Percentiles rank a stretch among this genome's conserved stretches.
phyloP scores from a whole-genome alignment of 2,329 filamentous ascomycete genomes.

The Pleomassaria siparia region DNA sequence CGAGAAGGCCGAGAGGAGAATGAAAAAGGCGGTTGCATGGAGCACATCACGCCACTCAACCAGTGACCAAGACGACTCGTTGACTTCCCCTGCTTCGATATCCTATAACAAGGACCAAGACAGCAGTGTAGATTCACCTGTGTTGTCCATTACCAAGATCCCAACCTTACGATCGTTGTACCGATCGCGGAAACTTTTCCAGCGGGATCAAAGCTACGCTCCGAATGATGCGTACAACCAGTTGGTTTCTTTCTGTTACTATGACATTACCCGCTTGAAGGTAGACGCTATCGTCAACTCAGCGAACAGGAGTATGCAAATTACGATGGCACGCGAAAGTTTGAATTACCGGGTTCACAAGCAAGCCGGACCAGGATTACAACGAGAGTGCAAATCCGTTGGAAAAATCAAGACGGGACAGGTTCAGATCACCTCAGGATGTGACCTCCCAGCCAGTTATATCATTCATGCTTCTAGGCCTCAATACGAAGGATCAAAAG shows the following conservation, averaged over 20 bases:
- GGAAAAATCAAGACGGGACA: constrained; percentile 18
- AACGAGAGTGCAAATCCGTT: constrained; percentile 20
- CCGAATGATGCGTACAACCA: constrained; percentile 34
- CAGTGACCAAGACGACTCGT: constrained; percentile 4
- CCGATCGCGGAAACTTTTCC: constrained; percentile 22
- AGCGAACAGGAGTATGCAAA: constrained; percentile 19
- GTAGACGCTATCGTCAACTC: constrained; percentile 41
- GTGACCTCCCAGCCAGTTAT: constrained; percentile 29
- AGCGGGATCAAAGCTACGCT: constrained; percentile 29
- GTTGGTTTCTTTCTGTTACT: constrained; percentile 30
- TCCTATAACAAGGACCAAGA: constrained; percentile 10
- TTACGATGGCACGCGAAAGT: constrained; percentile 12
- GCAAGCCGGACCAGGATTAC: constrained; percentile 30
- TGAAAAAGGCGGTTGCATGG: no score
- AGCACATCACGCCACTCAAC: background rate
- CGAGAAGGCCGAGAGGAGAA: constrained; percentile 1
- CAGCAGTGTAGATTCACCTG: constrained; percentile 3
- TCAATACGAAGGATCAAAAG: constrained; percentile 20
- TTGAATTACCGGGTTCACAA: constrained; percentile 30
- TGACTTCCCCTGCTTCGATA: constrained; percentile 14
- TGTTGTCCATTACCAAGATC: constrained; percentile 22
- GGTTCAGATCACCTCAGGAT: constrained; percentile 27
- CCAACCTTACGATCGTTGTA: constrained; percentile 33
- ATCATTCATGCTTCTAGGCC: constrained; percentile 37
- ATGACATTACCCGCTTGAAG: constrained; percentile 34